Evolutionary conservation across 805 yeast genomes (phyloP).

Genomic region (Saturnispora mendoncae): DNA sequence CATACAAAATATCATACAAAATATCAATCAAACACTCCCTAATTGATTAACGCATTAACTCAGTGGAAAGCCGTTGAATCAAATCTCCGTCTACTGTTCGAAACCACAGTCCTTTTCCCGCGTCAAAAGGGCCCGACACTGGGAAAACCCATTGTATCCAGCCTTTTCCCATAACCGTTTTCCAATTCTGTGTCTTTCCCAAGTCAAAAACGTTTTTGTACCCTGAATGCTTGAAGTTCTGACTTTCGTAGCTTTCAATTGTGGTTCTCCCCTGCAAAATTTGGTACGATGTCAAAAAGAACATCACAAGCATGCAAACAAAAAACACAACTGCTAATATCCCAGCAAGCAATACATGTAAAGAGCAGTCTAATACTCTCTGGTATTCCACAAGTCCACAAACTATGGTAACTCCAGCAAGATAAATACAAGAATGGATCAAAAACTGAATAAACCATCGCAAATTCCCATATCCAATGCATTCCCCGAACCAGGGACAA

Average conservation of each 20-base stretch:
- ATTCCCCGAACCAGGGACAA: constrained; percentile 86
- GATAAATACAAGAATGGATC: constrained; percentile 41
- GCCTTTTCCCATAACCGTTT: constrained; percentile 59
- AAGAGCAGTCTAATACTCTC: constrained; percentile 31
- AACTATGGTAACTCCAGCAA: constrained; percentile 33
- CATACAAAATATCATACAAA: background rate
- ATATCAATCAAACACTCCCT: background rate
- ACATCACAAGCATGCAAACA: constrained; percentile 49
- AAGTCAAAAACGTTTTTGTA: constrained; percentile 58
- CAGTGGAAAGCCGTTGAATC: constrained; percentile 6
- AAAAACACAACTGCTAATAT: constrained; percentile 45
- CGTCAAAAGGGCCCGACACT: constrained; percentile 9
- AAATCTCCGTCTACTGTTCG: constrained; percentile 30
- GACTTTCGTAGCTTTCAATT: constrained; percentile 58
- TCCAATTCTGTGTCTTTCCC: constrained; percentile 58
- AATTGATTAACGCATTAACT: background rate
- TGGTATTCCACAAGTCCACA: constrained; percentile 40
- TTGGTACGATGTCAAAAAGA: constrained; percentile 50
- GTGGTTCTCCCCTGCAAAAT: constrained; percentile 66
- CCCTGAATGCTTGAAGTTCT: constrained; percentile 38
- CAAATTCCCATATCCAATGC: constrained; percentile 78
- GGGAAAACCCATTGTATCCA: constrained; percentile 73
- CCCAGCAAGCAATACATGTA: constrained; percentile 54
- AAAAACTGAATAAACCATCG: constrained; percentile 73
- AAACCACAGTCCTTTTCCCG: constrained; percentile 44